phyloP scores from a whole-genome alignment of 2,329 filamentous ascomycete species.

The Xenosphaeropsis pyriputrescens region DNA sequence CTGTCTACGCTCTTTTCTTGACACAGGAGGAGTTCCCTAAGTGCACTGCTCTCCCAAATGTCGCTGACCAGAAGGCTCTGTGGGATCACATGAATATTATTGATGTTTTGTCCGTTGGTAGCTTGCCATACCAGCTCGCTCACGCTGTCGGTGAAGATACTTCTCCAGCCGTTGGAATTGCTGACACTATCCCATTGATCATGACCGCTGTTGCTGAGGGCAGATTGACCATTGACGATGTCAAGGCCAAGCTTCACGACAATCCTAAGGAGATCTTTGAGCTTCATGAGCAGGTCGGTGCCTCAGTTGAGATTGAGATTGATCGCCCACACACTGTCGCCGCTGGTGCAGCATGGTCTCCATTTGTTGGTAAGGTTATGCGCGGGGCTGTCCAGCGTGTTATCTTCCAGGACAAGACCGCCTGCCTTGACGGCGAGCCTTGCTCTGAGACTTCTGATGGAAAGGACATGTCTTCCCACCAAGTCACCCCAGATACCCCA shows the following conservation, averaged over 20 bases:
- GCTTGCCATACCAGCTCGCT: constrained; percentile 63
- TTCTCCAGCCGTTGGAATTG: constrained; percentile 50
- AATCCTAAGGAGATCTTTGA: constrained; percentile 74
- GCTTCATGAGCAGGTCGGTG: constrained; percentile 64
- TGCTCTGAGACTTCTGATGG: constrained; percentile 41
- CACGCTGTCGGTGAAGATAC: constrained; percentile 34
- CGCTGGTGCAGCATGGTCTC: constrained; percentile 44
- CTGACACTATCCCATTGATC: constrained; percentile 59
- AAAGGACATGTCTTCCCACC: constrained; percentile 63
- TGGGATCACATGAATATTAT: constrained; percentile 63
- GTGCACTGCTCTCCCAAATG: constrained; percentile 50
- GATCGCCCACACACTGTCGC: constrained; percentile 53
- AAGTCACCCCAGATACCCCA: constrained; percentile 36
- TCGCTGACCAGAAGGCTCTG: constrained; percentile 54
- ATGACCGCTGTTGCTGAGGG: constrained; percentile 65
- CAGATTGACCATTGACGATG: constrained; percentile 57
- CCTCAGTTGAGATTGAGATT: constrained; percentile 60
- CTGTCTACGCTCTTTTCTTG: constrained; percentile 66
- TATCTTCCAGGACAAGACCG: constrained; percentile 59
- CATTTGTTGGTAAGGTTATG: constrained; percentile 54
- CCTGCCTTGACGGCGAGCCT: constrained; percentile 59
- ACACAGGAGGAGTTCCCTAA: constrained; percentile 56
- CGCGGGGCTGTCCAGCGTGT: constrained; percentile 60
- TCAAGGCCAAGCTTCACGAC: constrained; percentile 56
- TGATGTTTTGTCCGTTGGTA: constrained; percentile 68